phyloP scores from a whole-genome alignment of 106 monocot genomes.

The Alisma plantagoaquatica region DNA sequence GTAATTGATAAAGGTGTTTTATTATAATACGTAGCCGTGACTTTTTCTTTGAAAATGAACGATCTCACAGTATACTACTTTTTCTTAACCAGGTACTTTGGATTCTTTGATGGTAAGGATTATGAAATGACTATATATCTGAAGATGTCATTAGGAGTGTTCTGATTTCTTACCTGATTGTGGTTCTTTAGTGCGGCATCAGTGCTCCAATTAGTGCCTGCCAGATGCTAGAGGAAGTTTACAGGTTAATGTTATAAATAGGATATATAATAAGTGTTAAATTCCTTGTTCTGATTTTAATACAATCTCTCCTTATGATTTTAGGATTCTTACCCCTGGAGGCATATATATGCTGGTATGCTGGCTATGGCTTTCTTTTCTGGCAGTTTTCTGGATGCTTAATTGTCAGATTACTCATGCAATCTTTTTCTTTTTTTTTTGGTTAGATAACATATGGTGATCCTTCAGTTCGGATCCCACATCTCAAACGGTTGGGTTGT shows the following conservation, averaged over 20 bases:
- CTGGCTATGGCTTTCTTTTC: not conserved
- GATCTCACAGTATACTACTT: too few species aligned
- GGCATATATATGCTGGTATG: constrained; percentile 90
- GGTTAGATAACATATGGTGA: constrained; percentile 96
- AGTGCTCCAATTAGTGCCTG: constrained; percentile 81
- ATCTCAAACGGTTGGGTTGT: constrained; percentile 59
- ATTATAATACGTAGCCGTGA: not conserved
- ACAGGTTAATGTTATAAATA: constrained; percentile 43
- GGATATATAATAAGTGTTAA: not conserved
- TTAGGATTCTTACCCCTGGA: constrained; percentile 87
- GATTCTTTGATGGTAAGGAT: constrained; percentile 96
- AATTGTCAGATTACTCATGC: too few species aligned
- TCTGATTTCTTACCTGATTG: constrained; percentile 18
- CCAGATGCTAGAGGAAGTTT: constrained; percentile 88
- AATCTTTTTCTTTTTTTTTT: too few species aligned
- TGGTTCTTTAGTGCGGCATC: constrained; percentile 56
- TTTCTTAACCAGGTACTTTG: constrained; percentile 51
- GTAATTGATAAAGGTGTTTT: constrained; percentile 86
- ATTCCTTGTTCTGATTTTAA: constrained; percentile 1
- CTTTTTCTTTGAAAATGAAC: not conserved
- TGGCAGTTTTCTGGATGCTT: not conserved
- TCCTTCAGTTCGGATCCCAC: constrained; percentile 70
- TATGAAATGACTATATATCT: too few species aligned
- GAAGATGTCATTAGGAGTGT: too few species aligned
- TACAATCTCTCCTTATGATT: constrained; percentile 6